Evolutionary conservation across 495 filamentous ascomycete species (phyloP), one percentile per base, ranked within the genome.

Genomic region (Lichina pygmaea): DNA sequence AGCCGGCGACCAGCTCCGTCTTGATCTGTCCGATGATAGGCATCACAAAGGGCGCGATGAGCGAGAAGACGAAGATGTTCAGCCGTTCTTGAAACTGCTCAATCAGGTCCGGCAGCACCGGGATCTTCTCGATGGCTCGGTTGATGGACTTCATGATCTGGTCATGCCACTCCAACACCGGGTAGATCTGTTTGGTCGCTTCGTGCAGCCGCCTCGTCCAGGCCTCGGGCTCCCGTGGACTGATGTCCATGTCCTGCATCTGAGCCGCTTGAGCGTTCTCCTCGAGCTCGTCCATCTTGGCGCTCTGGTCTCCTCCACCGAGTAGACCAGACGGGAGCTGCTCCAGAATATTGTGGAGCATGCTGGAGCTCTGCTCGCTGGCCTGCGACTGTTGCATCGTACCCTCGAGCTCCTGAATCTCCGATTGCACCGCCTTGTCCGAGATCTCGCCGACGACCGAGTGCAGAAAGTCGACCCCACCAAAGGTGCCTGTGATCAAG

Each of bases 391-490:
- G 60, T 39, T 70, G 45, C 33, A 93, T 77, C 8, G 77, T 77
- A 15, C 71, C 74, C 58, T 92, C 81, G 34, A 93, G 71, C 24
- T 78, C 72, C 54, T 84, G 68, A 39, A 93, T 67, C 56, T 93
- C 85, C 34, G 76, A 82, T 57, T 93, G 85, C 37, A 71, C 82
- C 47, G 79, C 70, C 60, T 91, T 92, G 56, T 93, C 85, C 16
- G 75, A 77, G 47, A 92, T 65, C 61, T 93, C 83, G 42, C 85
- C 85, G 42, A 84, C 73, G 16, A 93, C 85, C 2, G 79, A 86
- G 60, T 91, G 84, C 17, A 89, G 65, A 57, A 75, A 76, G 46
- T 91, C 82, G 8, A 91, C 84, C 45, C 83, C 83, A 33, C 85
- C 85, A 60, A 93, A 94, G 4, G 86, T 92, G 46, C 84, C 84